Evolutionary conservation across 1,284 basidiomycete genomes (phyloP).

Genomic region (Limonomyces culmigenus): DNA sequence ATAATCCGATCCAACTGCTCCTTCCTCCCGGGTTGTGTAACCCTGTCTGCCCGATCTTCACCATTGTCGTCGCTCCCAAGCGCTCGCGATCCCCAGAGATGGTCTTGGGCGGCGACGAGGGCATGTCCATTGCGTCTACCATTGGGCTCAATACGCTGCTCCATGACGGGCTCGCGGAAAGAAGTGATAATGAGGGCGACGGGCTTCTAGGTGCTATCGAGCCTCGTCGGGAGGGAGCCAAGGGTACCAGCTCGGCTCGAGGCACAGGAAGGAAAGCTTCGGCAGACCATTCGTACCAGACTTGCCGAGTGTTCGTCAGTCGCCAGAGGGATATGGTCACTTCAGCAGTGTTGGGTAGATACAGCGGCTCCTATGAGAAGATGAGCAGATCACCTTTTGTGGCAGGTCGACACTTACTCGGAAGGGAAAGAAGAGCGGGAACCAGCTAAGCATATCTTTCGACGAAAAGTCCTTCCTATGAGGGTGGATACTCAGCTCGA

Average conservation of each 20-base stretch:
- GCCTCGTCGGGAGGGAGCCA: slow-evolving; percentile 6
- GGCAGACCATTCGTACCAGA: slow-evolving; percentile 99
- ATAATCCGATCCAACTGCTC: slow-evolving; percentile 89
- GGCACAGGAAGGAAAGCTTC: slow-evolving; percentile 74
- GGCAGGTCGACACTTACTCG: slow-evolving; percentile 28
- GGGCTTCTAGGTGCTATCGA: too few relatives aligned
- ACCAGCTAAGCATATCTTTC: slow-evolving; percentile 98
- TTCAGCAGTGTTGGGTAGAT: slow-evolving; percentile 84
- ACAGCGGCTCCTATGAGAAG: slow-evolving; percentile 63
- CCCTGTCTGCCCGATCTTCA: slow-evolving; percentile 88
- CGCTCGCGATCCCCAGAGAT: too few relatives aligned
- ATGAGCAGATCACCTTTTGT: background rate
- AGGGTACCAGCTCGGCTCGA: slow-evolving; percentile 3
- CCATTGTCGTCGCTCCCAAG: slow-evolving; percentile 15
- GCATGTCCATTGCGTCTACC: slow-evolving; percentile 37
- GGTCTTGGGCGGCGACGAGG: background rate
- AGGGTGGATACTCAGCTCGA: slow-evolving; percentile 91
- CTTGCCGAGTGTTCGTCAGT: slow-evolving; percentile 69
- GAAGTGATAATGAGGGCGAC: slow-evolving; percentile 13
- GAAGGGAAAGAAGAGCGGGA: slow-evolving; percentile 93
- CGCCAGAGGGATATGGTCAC: slow-evolving; percentile 93
- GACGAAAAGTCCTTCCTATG: slow-evolving; percentile 69
- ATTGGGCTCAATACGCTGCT: slow-evolving; percentile 39
- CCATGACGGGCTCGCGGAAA: slow-evolving; percentile 20
- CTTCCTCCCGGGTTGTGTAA: slow-evolving; percentile 83